These are phyloP conservation scores for Termitomyces sp. DNA, from an alignment of 768 basidiomycete species.

Conservation along the genomic window DNA sequence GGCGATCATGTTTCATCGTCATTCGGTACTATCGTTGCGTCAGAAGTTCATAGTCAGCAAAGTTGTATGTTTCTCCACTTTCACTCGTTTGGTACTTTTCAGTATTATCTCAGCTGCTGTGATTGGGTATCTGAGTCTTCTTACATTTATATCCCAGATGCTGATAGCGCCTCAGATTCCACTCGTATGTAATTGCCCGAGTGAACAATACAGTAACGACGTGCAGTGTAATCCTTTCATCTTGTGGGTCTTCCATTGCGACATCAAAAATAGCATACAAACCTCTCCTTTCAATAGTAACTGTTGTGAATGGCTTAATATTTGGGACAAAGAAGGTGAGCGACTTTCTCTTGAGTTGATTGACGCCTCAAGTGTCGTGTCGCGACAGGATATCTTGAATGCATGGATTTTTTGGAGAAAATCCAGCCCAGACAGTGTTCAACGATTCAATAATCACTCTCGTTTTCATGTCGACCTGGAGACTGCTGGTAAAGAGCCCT, in stretches of 20 bases:
- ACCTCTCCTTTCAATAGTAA: not conserved
- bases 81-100: constrained; percentile 7
- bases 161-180: not conserved
- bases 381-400: not conserved
- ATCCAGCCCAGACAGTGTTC: not conserved
- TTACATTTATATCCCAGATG: not conserved
- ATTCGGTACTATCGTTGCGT: not conserved
- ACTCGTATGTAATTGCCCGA: constrained; percentile 3
- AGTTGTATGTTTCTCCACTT: constrained; percentile 1
- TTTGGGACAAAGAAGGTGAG: not conserved
- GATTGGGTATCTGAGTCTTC: not conserved
- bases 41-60: not conserved
- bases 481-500: not conserved
- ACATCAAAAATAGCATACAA: not conserved
- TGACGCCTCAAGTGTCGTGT: not conserved
- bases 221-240: constrained; percentile 7
- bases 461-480: not conserved
- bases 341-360: not conserved
- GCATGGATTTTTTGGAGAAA: constrained; percentile 1
- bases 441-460: not conserved
- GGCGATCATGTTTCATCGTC: not conserved
- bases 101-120: not conserved
- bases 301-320: constrained; percentile 1
- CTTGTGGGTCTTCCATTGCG: not conserved
- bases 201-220: constrained; percentile 11